Percentiles rank a stretch among this genome's conserved stretches.
phyloP scores from a whole-genome alignment of 495 filamentous ascomycete species.

The Hypoxylon intermedium region DNA sequence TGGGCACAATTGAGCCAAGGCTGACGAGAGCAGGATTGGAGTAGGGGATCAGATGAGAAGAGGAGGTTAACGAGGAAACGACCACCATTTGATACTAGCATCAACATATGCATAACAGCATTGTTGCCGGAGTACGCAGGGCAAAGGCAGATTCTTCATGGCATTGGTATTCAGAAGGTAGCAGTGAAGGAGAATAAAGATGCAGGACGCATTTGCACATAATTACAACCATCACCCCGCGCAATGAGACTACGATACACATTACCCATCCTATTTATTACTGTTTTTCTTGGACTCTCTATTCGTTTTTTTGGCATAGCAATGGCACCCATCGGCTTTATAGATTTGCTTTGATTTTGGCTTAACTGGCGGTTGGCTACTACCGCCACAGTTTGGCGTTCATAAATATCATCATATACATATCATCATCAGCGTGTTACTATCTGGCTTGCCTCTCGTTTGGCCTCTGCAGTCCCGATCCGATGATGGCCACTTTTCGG shows the following conservation, averaged over 20 bases:
- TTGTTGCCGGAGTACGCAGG: too few relatives aligned
- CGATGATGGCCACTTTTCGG: too few relatives aligned
- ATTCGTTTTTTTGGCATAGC: constrained; percentile 29
- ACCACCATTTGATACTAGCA: constrained; percentile 10
- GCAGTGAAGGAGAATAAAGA: constrained; percentile 2
- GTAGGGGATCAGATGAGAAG: neutral
- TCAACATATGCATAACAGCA: neutral
- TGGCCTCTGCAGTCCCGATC: too few relatives aligned
- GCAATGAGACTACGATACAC: constrained; percentile 37
- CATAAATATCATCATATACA: too few relatives aligned
- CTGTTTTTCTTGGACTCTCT: constrained; percentile 1
- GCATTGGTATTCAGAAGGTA: constrained; percentile 6
- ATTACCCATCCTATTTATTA: neutral
- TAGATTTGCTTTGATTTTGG: constrained; percentile 26
- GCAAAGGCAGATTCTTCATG: neutral
- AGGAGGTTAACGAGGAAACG: constrained; percentile 11
- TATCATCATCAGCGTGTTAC: too few relatives aligned
- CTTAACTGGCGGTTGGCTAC: neutral
- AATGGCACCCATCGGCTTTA: constrained; percentile 15
- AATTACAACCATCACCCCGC: constrained; percentile 13
- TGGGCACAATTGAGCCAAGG: too few relatives aligned
- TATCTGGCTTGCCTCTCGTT: too few relatives aligned
- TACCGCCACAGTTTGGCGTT: too few relatives aligned
- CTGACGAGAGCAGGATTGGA: too few relatives aligned
- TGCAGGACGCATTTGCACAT: constrained; percentile 30